phyloP scores from a whole-genome alignment of 331 rosid species.

The Dryas integrifolia region DNA sequence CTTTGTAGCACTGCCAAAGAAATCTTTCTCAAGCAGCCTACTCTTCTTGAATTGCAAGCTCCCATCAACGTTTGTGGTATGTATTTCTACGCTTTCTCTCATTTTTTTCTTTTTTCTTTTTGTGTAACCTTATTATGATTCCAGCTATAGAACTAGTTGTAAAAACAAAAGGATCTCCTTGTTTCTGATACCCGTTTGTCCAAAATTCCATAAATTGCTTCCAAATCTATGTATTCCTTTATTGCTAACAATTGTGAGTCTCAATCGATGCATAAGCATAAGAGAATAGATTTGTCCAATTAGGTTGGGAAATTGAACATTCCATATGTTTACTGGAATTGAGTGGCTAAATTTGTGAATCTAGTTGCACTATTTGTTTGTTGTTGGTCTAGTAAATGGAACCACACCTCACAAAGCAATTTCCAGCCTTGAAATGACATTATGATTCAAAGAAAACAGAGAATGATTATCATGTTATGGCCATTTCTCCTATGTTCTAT shows the following conservation, averaged over 20 bases:
- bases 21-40: conserved; percentile 67
- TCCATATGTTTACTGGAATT: no score
- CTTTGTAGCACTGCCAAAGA: conserved; percentile 64
- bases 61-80: conserved; percentile 81
- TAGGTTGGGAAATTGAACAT: neutral
- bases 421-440: no score
- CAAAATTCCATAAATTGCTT: no score
- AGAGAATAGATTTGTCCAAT: neutral
- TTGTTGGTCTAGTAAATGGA: neutral
- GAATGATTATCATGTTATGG: neutral
- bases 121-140: neutral
- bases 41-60: conserved; percentile 69
- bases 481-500: neutral
- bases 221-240: no score
- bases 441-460: neutral
- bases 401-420: neutral
- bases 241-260: no score
- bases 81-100: neutral
- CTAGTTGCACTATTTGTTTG: no score
- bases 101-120: neutral
- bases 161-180: neutral
- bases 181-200: neutral
- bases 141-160: no score
- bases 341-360: no score
- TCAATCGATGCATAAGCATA: neutral